phyloP scores from a whole-genome alignment of 345 rosid genomes.

The Viola odorata region DNA sequence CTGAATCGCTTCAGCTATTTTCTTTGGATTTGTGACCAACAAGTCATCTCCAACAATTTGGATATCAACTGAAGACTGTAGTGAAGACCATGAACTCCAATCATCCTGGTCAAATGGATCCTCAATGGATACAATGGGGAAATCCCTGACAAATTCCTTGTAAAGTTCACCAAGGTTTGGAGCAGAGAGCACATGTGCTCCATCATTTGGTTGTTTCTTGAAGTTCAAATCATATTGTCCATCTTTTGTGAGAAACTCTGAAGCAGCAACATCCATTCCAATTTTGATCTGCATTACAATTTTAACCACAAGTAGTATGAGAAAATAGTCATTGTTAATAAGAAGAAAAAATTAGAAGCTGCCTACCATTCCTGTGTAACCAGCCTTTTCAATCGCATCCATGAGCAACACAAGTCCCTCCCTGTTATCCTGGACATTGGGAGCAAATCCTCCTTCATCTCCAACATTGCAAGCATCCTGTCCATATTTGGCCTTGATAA shows the following conservation, averaged over 20 bases:
- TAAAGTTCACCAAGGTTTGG: conserved; percentile 76
- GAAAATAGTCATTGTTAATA: conserved; percentile 3
- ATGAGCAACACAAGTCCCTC: conserved; percentile 92
- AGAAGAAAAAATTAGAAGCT: not conserved
- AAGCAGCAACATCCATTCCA: conserved; percentile 99
- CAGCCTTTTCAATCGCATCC: conserved; percentile 94
- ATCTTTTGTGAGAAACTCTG: conserved; percentile 82
- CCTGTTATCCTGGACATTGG: conserved; percentile 95
- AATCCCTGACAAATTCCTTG: conserved; percentile 76
- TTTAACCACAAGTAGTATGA: conserved; percentile 3
- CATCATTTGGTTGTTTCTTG: conserved; percentile 93
- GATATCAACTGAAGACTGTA: conserved; percentile 82
- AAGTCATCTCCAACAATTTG: conserved; percentile 95
- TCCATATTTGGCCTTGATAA: conserved; percentile 83
- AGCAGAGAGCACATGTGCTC: conserved; percentile 72
- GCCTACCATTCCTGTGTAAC: conserved; percentile 84
- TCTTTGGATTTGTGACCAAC: conserved; percentile 93
- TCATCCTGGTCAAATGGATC: conserved; percentile 99
- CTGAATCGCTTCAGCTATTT: conserved; percentile 87
- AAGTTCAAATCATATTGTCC: conserved; percentile 87
- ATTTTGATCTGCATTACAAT: conserved; percentile 69
- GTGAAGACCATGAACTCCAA: conserved; percentile 89
- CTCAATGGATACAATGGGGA: conserved; percentile 89
- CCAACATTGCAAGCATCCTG: conserved; percentile 99
- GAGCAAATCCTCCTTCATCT: conserved; percentile 99